Conservation (phyloP, 192 early-diverging fungal species). For the Dissophora ornata region DNA sequence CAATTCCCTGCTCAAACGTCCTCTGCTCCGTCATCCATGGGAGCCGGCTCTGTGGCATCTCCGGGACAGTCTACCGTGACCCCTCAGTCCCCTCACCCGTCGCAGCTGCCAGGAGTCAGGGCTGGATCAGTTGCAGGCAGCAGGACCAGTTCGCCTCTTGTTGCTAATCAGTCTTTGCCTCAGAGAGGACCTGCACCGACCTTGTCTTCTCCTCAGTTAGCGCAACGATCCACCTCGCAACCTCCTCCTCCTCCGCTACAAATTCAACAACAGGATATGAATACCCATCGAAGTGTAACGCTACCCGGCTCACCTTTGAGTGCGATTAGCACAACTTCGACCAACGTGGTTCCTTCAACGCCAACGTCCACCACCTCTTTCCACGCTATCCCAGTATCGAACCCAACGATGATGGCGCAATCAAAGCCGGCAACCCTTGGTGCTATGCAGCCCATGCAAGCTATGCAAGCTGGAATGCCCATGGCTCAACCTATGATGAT, state of each 20-base stretch:
- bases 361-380: background rate
- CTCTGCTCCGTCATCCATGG: background rate
- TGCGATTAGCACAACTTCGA: background rate
- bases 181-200: conserved; percentile 8
- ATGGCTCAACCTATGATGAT: conserved; percentile 6
- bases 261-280: background rate
- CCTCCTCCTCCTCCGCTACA: conserved; percentile 1
- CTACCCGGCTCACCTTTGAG: conserved; percentile 22
- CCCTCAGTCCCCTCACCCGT: background rate
- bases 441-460: background rate
- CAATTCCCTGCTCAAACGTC: background rate
- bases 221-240: background rate
- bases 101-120: background rate
- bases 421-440: background rate
- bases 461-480: background rate
- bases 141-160: conserved; percentile 13
- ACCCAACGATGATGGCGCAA: background rate
- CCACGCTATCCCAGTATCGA: background rate
- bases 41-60: background rate
- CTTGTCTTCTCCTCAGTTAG: conserved; percentile 6
- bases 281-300: background rate
- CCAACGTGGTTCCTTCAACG: background rate
- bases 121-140: conserved; percentile 4
- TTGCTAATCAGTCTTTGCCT: conserved; percentile 2
- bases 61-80: background rate